phyloP scores from a whole-genome alignment of 331 rosid species.

The Saraca asoca region DNA sequence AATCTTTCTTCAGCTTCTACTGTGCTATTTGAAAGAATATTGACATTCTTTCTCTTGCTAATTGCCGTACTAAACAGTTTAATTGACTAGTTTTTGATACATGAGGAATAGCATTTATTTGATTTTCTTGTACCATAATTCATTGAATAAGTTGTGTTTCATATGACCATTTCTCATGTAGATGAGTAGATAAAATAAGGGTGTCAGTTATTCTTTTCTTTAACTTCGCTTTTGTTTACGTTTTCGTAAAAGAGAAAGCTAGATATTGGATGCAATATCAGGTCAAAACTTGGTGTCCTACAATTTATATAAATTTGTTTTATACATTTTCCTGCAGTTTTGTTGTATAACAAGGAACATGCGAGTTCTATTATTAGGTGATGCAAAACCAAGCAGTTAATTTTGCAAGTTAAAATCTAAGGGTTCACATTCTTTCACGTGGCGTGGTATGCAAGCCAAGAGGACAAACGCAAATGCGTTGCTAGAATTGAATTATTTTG shows the following conservation, averaged over 20 bases:
- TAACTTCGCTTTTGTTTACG: neutral
- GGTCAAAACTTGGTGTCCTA: too few relatives aligned
- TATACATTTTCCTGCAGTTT: too few relatives aligned
- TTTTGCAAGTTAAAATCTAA: too few relatives aligned
- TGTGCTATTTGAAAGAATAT: slow-evolving; percentile 42
- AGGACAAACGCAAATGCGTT: too few relatives aligned
- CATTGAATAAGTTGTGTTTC: slow-evolving; percentile 35
- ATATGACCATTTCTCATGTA: slow-evolving; percentile 17
- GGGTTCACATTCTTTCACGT: too few relatives aligned
- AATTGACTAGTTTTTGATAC: slow-evolving; percentile 23
- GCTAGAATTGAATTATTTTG: too few relatives aligned
- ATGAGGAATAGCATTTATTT: slow-evolving; percentile 39
- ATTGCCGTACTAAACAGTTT: slow-evolving; percentile 45
- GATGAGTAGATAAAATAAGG: slow-evolving; percentile 4
- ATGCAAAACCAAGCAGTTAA: too few relatives aligned
- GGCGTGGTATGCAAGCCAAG: too few relatives aligned
- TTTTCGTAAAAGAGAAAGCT: neutral
- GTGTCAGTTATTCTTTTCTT: neutral
- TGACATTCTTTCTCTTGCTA: slow-evolving; percentile 48
- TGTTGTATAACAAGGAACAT: too few relatives aligned
- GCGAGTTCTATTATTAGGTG: too few relatives aligned
- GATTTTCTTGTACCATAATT: slow-evolving; percentile 49
- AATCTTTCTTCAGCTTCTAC: slow-evolving; percentile 61
- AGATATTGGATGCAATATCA: neutral
- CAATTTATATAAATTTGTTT: too few relatives aligned